Evolutionary conservation across 176 grass and related monocot genomes (phyloP).

Genomic region (Saccharum officinarum): DNA sequence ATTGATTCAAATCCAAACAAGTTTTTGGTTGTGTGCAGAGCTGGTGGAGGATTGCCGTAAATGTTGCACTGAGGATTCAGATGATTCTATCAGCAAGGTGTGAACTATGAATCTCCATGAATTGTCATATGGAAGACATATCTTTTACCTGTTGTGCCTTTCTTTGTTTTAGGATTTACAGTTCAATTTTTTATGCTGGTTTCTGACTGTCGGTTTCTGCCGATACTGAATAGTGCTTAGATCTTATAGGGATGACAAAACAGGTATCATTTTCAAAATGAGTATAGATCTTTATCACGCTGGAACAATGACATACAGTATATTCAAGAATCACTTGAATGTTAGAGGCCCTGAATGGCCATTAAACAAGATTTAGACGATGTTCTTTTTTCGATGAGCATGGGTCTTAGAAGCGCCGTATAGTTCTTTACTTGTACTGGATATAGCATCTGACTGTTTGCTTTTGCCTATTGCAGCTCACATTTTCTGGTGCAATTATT

Average conservation of each 20-base stretch:
- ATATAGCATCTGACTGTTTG: constrained; percentile 22
- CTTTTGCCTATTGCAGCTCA: constrained; percentile 58
- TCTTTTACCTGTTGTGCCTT: background rate
- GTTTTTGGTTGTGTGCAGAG: constrained; percentile 45
- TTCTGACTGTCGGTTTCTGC: background rate
- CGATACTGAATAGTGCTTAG: background rate
- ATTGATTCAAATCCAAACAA: background rate
- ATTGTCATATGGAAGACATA: background rate
- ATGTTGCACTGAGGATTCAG: constrained; percentile 97
- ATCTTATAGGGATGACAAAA: background rate
- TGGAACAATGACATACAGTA: constrained; percentile 11
- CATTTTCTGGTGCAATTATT: constrained; percentile 85
- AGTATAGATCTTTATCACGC: background rate
- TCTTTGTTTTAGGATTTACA: background rate
- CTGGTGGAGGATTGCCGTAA: constrained; percentile 85
- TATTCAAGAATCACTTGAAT: constrained; percentile 3
- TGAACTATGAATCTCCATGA: constrained; percentile 28
- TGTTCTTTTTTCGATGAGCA: background rate
- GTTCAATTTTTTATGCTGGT: background rate
- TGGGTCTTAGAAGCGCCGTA: background rate
- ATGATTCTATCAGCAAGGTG: constrained; percentile 95
- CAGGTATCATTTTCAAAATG: background rate
- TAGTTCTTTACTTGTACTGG: background rate
- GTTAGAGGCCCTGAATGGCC: background rate
- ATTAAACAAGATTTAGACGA: background rate